These are phyloP conservation scores for Colletotrichum godetiae DNA, from an alignment of 2,329 filamentous ascomycete species.

Conservation along the genomic window DNA sequence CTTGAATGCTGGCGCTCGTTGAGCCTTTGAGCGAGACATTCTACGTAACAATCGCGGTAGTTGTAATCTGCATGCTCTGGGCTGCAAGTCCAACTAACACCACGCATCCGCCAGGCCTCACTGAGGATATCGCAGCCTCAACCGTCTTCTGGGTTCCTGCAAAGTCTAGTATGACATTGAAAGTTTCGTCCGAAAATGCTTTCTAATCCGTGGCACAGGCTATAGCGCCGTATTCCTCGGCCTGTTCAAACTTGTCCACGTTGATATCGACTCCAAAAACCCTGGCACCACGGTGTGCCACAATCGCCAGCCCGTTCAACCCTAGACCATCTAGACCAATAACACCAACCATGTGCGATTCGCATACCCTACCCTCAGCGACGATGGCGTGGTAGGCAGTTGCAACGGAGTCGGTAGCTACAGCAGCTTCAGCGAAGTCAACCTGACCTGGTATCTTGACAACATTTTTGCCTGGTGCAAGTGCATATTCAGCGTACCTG, in stretches of 20 bases:
- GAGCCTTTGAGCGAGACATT: no score
- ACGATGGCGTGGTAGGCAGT: constrained; percentile 34
- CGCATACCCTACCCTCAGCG: constrained; percentile 7
- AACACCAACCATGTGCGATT: not conserved
- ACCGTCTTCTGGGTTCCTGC: constrained; percentile 20
- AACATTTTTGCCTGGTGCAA: constrained; percentile 15
- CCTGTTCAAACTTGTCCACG: constrained; percentile 14
- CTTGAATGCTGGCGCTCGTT: no score
- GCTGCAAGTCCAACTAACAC: constrained; percentile 26
- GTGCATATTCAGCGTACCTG: constrained; percentile 19
- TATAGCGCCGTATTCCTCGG: not conserved
- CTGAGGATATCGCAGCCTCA: not conserved
- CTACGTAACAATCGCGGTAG: no score
- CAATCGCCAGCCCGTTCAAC: constrained; percentile 23
- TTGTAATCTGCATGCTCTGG: not conserved
- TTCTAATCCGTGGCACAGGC: not conserved
- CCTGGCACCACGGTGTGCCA: constrained; percentile 3
- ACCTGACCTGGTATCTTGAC: constrained; percentile 11
- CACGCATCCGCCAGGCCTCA: constrained; percentile 24
- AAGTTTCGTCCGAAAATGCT: not conserved
- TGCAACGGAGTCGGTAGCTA: constrained; percentile 26
- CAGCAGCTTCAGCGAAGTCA: constrained; percentile 7
- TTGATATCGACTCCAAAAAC: constrained; percentile 24
- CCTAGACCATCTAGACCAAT: constrained; percentile 30
- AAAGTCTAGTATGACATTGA: constrained; percentile 32